Evolutionary conservation across 2,329 filamentous ascomycete genomes (phyloP).

Genomic region (Exophiala aquamarina): DNA sequence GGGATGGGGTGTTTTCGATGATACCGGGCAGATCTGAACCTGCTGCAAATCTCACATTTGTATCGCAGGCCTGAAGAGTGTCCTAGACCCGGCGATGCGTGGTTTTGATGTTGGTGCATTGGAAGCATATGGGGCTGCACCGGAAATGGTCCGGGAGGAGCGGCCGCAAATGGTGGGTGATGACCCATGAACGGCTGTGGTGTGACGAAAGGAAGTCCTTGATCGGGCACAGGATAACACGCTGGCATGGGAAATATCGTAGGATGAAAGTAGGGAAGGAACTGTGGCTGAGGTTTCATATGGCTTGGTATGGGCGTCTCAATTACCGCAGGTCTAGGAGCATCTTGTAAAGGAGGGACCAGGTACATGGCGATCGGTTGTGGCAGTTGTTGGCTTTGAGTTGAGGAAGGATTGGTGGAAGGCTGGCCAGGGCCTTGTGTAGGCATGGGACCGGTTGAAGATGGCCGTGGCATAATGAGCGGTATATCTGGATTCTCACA

Average conservation of each 20-base stretch:
- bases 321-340: not conserved
- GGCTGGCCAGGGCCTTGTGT: not conserved
- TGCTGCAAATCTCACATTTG: slow-evolving; percentile 28
- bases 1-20: slow-evolving; percentile 26
- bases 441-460: slow-evolving; percentile 2
- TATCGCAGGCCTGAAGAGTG: slow-evolving; percentile 21
- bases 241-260: slow-evolving; percentile 10
- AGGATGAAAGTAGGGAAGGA: slow-evolving; percentile 10
- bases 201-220: not conserved
- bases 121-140: not conserved
- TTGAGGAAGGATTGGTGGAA: slow-evolving; percentile 17
- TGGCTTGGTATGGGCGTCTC: slow-evolving; percentile 4
- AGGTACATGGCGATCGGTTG: slow-evolving; percentile 18
- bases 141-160: slow-evolving; percentile 5
- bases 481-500: slow-evolving; percentile 1
- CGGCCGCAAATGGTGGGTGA: slow-evolving; percentile 3
- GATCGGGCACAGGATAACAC: slow-evolving; percentile 8
- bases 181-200: slow-evolving; percentile 3
- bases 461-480: slow-evolving; percentile 11
- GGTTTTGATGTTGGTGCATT: not conserved
- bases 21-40: slow-evolving; percentile 26
- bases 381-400: slow-evolving; percentile 10
- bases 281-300: slow-evolving; percentile 6
- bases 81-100: not conserved
- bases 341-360: slow-evolving; percentile 11